phyloP scores from a whole-genome alignment of 768 basidiomycete species.

The Clitopilus hobsonii region DNA sequence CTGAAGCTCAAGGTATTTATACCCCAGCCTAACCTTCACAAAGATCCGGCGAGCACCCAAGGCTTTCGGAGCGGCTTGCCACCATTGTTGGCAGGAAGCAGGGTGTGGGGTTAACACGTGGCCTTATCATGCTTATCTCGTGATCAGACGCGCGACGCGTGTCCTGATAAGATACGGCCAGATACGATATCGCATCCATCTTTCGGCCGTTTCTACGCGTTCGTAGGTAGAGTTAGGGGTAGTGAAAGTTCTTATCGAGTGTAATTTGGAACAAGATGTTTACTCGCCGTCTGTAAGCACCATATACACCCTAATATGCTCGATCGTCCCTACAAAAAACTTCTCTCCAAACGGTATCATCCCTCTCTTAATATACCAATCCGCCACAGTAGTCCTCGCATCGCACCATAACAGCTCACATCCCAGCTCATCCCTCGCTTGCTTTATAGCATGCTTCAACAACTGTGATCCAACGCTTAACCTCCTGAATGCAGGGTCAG shows the following conservation, averaged over 20 bases:
- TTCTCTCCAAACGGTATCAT: conserved; percentile 40
- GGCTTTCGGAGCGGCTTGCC: neutral
- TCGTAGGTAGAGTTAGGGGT: neutral
- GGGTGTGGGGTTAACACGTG: neutral
- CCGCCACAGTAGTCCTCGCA: conserved; percentile 27
- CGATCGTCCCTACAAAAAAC: conserved; percentile 47
- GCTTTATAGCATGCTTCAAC: conserved; percentile 26
- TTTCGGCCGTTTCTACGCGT: neutral
- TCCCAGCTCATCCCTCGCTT: conserved; percentile 30
- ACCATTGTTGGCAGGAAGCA: neutral
- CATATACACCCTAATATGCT: conserved; percentile 46
- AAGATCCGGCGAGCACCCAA: neutral
- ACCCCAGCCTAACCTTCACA: neutral
- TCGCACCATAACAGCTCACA: conserved; percentile 50
- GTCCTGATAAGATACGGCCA: neutral
- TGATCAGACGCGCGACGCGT: neutral
- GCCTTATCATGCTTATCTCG: neutral
- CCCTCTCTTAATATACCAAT: conserved; percentile 50
- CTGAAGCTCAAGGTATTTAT: neutral
- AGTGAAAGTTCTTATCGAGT: neutral
- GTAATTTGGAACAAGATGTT: neutral
- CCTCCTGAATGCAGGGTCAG: conserved; percentile 40
- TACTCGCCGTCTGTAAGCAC: neutral
- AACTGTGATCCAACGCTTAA: conserved; percentile 46
- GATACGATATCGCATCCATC: neutral